Conservation (phyloP, 345 rosid species). For the Gynandropsis gynandra region DNA sequence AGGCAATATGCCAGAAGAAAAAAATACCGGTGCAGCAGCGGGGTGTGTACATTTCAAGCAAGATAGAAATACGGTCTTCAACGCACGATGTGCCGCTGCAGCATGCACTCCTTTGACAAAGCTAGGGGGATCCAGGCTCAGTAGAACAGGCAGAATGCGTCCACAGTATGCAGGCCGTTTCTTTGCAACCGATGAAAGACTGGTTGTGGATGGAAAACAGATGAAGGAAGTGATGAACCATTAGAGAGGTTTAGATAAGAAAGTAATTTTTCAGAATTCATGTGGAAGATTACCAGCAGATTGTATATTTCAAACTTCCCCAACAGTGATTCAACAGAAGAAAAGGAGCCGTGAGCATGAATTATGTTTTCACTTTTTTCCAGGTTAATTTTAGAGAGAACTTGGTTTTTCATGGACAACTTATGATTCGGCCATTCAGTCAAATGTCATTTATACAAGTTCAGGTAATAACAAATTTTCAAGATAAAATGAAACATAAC, state of each 20-base stretch:
- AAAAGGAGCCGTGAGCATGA: not conserved
- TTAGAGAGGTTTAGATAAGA: constrained; percentile 10
- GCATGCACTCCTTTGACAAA: constrained; percentile 55
- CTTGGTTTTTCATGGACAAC: constrained; percentile 5
- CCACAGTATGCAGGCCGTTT: constrained; percentile 86
- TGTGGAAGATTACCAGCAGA: not conserved
- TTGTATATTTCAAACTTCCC: constrained; percentile 2
- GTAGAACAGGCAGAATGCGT: constrained; percentile 83
- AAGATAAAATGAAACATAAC: constrained; percentile 7
- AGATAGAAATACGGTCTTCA: constrained; percentile 59
- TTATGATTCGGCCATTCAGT: constrained; percentile 12
- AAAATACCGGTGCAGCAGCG: constrained; percentile 89
- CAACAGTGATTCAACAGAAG: not conserved
- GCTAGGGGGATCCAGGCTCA: constrained; percentile 72
- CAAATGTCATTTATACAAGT: constrained; percentile 5
- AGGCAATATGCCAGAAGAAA: constrained; percentile 15
- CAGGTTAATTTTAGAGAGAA: constrained; percentile 2
- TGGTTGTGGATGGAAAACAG: constrained; percentile 31
- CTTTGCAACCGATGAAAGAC: constrained; percentile 82
- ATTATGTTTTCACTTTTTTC: constrained; percentile 1
- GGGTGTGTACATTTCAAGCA: constrained; percentile 85
- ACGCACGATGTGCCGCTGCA: constrained; percentile 55
- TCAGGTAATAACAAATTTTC: constrained; percentile 12
- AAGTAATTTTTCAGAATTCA: not conserved
- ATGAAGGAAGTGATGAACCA: constrained; percentile 13